Evolutionary conservation across 306 rosid genomes (phyloP).

Genomic region (Pyrus bretschneideri): DNA sequence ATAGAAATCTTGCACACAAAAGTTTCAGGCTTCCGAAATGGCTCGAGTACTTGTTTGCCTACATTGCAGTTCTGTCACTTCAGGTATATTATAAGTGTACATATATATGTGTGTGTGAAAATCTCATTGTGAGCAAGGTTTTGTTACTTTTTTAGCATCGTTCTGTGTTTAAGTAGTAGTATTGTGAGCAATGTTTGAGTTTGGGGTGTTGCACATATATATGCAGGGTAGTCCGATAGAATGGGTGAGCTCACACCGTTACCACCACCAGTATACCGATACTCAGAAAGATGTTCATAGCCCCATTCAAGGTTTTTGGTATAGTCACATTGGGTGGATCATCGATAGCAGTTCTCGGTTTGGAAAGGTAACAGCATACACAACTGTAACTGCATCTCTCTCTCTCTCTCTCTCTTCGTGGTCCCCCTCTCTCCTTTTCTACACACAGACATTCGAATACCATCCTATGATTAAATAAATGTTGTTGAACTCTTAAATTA

Average conservation of each 20-base stretch:
- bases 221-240: slow-evolving; percentile 72
- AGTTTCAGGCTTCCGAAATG: slow-evolving; percentile 79
- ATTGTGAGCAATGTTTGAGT: background rate
- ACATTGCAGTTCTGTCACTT: slow-evolving; percentile 64
- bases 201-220: background rate
- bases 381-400: background rate
- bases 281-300: slow-evolving; percentile 80
- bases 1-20: slow-evolving; percentile 69
- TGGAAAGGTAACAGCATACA: slow-evolving; percentile 36
- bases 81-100: slow-evolving; percentile 40
- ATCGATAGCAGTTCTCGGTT: slow-evolving; percentile 47
- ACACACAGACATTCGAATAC: too few species aligned
- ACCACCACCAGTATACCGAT: slow-evolving; percentile 79
- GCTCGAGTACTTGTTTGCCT: slow-evolving; percentile 75
- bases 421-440: too few species aligned
- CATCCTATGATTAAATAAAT: background rate
- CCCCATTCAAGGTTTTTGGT: slow-evolving; percentile 83
- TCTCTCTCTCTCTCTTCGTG: too few species aligned
- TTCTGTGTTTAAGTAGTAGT: background rate
- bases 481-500: background rate
- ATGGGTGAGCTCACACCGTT: slow-evolving; percentile 92
- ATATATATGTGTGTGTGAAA: too few species aligned
- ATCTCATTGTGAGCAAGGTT: too few species aligned
- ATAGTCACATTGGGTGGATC: slow-evolving; percentile 75
- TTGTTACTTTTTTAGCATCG: background rate